Conservation (phyloP, 306 rosid genomes). For the Hylodesmum podocarpum region DNA sequence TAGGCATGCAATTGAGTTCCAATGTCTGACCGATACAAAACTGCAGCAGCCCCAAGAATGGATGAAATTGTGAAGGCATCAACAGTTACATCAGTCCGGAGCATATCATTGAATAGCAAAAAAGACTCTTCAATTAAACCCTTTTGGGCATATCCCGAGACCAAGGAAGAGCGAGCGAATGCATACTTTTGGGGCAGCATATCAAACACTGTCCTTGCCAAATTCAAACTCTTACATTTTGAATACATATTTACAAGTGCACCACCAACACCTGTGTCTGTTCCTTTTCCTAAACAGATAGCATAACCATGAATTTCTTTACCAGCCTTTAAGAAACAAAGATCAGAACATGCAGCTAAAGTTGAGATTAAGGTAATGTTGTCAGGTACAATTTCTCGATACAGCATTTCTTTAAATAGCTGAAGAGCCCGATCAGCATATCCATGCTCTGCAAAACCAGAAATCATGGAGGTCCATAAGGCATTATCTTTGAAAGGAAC, state of each 20-base stretch:
- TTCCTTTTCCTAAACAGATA: constrained; percentile 44
- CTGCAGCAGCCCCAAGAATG: constrained; percentile 52
- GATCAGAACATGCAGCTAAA: constrained; percentile 56
- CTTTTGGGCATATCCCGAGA: constrained; percentile 71
- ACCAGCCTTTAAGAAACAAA: constrained; percentile 43
- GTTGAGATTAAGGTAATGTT: constrained; percentile 42
- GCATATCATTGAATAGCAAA: constrained; percentile 48
- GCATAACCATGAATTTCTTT: constrained; percentile 70
- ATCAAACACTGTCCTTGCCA: constrained; percentile 58
- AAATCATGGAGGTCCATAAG: constrained; percentile 42
- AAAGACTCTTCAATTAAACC: constrained; percentile 57
- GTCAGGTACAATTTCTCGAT: constrained; percentile 48
- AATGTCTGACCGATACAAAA: constrained; percentile 39
- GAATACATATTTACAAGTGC: constrained; percentile 73
- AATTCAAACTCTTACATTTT: constrained; percentile 53
- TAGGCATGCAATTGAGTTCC: constrained; percentile 67
- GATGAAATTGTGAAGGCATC: constrained; percentile 62
- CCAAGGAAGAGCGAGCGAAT: constrained; percentile 63
- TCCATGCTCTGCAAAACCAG: constrained; percentile 55
- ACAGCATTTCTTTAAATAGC: constrained; percentile 58
- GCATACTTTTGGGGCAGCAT: constrained; percentile 58
- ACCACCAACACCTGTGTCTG: constrained; percentile 45
- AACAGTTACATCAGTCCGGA: constrained; percentile 37
- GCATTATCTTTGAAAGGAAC: constrained; percentile 26
- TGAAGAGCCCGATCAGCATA: constrained; percentile 53